Evolutionary conservation across 352 stramenopile genomes (phyloP).

Genomic region (Pythium phragmitis): DNA sequence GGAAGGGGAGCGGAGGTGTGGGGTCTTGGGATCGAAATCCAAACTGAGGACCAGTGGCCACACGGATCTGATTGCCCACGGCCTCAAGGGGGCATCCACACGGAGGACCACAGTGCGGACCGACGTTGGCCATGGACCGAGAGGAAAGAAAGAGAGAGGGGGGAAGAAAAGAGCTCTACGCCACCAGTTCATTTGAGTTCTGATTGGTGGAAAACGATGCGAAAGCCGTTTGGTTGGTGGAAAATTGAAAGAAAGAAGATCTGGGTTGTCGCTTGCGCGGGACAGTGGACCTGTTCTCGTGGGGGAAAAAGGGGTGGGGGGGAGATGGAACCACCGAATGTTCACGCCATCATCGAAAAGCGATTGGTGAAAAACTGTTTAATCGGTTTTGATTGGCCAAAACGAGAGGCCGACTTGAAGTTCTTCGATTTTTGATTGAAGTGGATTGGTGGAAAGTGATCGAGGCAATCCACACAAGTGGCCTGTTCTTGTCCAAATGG

Average conservation of each 20-base stretch:
- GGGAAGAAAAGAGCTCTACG: conserved; percentile 15
- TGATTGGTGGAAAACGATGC: conserved; percentile 12
- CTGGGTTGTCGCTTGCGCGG: background rate
- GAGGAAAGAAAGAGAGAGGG: background rate
- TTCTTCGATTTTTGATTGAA: background rate
- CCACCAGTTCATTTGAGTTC: conserved; percentile 13
- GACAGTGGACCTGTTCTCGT: background rate
- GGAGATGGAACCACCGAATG: background rate
- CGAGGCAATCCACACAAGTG: conserved; percentile 10
- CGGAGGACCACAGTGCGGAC: background rate
- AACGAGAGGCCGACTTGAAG: conserved; percentile 1
- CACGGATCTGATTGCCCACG: too few relatives aligned
- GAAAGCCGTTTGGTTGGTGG: background rate
- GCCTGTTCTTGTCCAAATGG: conserved; percentile 11
- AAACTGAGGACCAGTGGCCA: conserved; percentile 18
- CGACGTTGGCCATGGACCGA: background rate
- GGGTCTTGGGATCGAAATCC: conserved; percentile 40
- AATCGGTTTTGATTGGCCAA: conserved; percentile 1
- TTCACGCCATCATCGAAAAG: conserved; percentile 4
- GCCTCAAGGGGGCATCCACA: too few relatives aligned
- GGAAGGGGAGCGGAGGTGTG: conserved; percentile 16
- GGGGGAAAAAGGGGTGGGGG: background rate
- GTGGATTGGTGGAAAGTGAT: conserved; percentile 6
- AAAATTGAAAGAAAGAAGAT: conserved; percentile 5
- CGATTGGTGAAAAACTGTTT: background rate